A percentile compares a stretch with the other conserved stretches of the same genome.
These are phyloP conservation scores for Arthroderma sp. DNA, from an alignment of 2,329 filamentous ascomycete genomes.

Conservation along the genomic window DNA sequence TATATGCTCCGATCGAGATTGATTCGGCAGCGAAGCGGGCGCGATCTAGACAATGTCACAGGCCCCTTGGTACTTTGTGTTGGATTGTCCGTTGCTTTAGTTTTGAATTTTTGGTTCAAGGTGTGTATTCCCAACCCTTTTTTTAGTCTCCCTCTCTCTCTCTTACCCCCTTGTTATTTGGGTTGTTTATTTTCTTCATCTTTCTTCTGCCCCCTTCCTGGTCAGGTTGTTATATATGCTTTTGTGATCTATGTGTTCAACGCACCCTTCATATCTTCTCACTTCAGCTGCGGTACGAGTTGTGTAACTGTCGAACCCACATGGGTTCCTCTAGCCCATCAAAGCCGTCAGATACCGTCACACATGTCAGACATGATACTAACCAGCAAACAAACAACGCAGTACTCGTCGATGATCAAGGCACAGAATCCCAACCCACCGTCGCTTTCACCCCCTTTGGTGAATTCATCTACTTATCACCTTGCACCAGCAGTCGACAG, in stretches of 20 bases:
- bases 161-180: neutral
- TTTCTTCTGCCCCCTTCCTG: neutral
- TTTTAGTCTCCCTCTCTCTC: neutral
- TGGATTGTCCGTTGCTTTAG: conserved; percentile 62
- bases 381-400: no score
- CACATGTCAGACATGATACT: no score
- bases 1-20: conserved; percentile 61
- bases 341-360: no score
- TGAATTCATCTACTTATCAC: neutral
- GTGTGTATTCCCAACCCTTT: conserved; percentile 14
- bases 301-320: no score
- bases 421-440: no score
- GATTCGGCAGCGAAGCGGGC: conserved; percentile 75
- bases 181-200: neutral
- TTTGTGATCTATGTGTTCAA: neutral
- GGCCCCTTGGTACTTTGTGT: conserved; percentile 75
- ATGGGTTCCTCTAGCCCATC: no score
- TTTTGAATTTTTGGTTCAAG: conserved; percentile 83
- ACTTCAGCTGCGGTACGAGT: no score
- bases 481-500: no score
- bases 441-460: no score
- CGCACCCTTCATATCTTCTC: no score
- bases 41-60: conserved; percentile 80
- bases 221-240: neutral
- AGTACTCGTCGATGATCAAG: no score